Base-by-base conservation (phyloP, 2,329 filamentous ascomycete genomes). In the Metarhizium humberi region DNA sequence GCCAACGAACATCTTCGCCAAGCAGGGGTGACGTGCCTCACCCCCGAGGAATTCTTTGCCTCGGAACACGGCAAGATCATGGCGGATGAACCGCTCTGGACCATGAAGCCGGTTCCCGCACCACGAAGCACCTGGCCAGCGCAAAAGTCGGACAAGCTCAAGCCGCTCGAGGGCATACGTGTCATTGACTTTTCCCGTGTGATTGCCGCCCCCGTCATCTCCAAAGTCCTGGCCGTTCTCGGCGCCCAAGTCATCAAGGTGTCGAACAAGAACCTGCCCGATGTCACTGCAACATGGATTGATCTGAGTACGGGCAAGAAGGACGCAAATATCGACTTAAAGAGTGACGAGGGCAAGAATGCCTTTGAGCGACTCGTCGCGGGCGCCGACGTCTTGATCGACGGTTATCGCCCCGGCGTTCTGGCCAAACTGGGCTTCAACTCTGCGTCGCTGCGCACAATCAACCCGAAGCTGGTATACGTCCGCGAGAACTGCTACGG, bases 401-500 rank as follows among this genome's bases (percentile, higher is more conserved):
- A 71, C 38, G 68, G 69, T 2, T 71, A 71, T 45, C 66, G 69
- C 2, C 69, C 67, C 1, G 67, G 67, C 0, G 67, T 54, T 0
- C 45, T 71, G 6, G 63, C 67, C 20, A 60, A 61, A 10, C 57
- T 70, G 0, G 69, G 69, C 1, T 70, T 70, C 47, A 65, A 65
- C 4, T 52, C 58, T 2, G 32, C 29, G 6, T 18, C 52, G 3
- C 42, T 64, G 29, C 57, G 59, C 13, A 50, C 55, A 11, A 46
- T 59, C 5, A 60, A 56, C 13, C 16, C 38, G n/a, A 66, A 66
- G 13, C 59, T 71, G 30, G 62, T 71, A 3, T 68, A 70, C 53
- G 62, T 64, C 13, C 65, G 66, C 14, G 69, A 71, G 57, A 70
- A 71, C 55, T 71, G 69, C 60, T 67, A 71, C 36, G 69, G 68